Base-by-base conservation (phyloP, 2,329 filamentous ascomycete genomes). In the Fusarium irregulare region DNA sequence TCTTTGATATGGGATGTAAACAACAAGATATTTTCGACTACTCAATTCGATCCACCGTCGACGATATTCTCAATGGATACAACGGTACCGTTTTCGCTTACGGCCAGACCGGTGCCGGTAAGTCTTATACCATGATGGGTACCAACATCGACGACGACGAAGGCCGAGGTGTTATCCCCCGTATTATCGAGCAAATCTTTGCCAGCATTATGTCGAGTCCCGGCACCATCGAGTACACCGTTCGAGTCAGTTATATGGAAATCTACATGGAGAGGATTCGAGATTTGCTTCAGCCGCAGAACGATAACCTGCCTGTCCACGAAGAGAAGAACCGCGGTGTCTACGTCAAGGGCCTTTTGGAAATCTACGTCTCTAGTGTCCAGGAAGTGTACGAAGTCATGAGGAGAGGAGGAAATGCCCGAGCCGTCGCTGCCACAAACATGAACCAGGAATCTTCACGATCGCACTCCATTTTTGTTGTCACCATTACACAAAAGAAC, bases 191-290 rank as follows among this genome's bases (percentile, higher is more conserved):
- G 82, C 95, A 98, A 83, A 98, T 98, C 79, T 98, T 98, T 80
- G 91, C 92, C 75, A 97, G 93, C 82, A 98, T 98, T 80, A 87
- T 98, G 82, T 90, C 92, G 23, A 97, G 94, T 75, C 93, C 95
- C 45, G 91, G 91, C 76, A 97, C 93, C 73, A 98, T 98, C 79
- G 96, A 98, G 82, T 98, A 98, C 81, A 98, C 94, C n/a, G 95
- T 99, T 56, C 90, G 94, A 60, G 95, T 98, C 78, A 97, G 94
- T 81, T 98, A 98, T 82, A 98, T 99, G 94, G 96, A 99, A 82
- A 98, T 99, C 71, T 99, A 99, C 85, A 99, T 98, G 96, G 96
- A 99, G 84, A 90, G 92, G 74, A 98, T 99, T 80, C 90, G 95
- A 76, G 96, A 99, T 89, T 83, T 99, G 76, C 84, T 99, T 70